phyloP scores from a whole-genome alignment of 2,329 filamentous ascomycete species.

The Cyphellophora europaea region DNA sequence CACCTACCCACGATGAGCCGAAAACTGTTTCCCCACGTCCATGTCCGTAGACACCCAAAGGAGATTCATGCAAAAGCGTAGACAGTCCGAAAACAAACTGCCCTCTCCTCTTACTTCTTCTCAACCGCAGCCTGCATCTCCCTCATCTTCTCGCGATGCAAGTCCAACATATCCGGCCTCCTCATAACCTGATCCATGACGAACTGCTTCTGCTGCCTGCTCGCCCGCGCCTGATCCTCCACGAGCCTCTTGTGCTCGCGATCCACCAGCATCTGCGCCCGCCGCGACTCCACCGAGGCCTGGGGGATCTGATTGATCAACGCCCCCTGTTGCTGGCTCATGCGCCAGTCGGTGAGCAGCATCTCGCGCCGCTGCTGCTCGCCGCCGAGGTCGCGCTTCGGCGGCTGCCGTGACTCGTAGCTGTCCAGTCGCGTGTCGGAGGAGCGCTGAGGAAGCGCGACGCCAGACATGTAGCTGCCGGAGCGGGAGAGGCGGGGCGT shows the following conservation, averaged over 20 bases:
- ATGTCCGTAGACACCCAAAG: too few species aligned
- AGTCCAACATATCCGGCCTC: conserved; percentile 61
- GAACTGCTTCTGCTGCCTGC: conserved; percentile 50
- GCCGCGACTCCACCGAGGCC: conserved; percentile 26
- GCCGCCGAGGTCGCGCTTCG: conserved; percentile 6
- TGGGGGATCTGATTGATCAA: conserved; percentile 17
- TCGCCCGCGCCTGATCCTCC: conserved; percentile 48
- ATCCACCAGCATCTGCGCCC: conserved; percentile 46
- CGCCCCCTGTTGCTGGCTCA: conserved; percentile 54
- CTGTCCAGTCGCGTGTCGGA: conserved; percentile 36
- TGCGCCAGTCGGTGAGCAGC: conserved; percentile 58
- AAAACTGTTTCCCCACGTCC: too few species aligned
- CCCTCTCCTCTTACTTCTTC: too few species aligned
- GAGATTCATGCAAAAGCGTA: too few species aligned
- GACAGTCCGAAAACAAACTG: too few species aligned
- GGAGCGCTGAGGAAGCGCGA: conserved; percentile 23
- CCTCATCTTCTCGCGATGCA: conserved; percentile 70
- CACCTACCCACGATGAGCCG: too few species aligned
- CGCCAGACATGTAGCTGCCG: conserved; percentile 31
- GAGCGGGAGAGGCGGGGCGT: neutral
- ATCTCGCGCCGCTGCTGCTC: conserved; percentile 30
- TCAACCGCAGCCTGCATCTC: conserved; percentile 62
- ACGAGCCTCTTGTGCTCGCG: conserved; percentile 54
- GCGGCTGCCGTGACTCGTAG: conserved; percentile 12
- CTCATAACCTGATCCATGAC: conserved; percentile 68